Evolutionary conservation across 805 yeast genomes (phyloP).

Genomic region (Saccharomycopsis schoenii): DNA sequence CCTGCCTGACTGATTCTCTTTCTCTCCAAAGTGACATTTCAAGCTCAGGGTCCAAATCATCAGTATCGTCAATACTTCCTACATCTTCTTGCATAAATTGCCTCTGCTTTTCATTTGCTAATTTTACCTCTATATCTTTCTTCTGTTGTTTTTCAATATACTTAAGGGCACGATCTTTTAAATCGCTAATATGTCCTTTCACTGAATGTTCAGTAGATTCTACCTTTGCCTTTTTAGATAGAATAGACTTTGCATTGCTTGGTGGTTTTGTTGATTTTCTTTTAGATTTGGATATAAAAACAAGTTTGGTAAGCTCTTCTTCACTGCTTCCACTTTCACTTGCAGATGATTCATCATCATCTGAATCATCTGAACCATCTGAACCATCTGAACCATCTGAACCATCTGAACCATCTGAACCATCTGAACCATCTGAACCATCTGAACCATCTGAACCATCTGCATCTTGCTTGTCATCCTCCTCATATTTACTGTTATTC

Average conservation of each 20-base stretch:
- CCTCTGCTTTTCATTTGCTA: constrained; percentile 20
- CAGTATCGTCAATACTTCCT: constrained; percentile 46
- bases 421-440: too few relatives aligned
- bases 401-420: constrained; percentile 16
- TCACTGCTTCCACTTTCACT: constrained; percentile 20
- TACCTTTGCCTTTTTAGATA: neutral
- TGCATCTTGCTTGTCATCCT: neutral
- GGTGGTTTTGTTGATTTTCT: constrained; percentile 24
- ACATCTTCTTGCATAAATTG: constrained; percentile 19
- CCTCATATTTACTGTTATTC: neutral
- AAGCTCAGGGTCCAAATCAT: constrained; percentile 48
- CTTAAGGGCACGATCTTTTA: constrained; percentile 17
- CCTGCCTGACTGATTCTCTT: constrained; percentile 63
- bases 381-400: constrained; percentile 24
- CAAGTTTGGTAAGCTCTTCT: constrained; percentile 18
- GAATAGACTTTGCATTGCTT: constrained; percentile 19
- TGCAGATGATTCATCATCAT: constrained; percentile 24
- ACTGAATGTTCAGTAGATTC: neutral
- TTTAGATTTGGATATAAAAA: constrained; percentile 34
- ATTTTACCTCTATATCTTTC: constrained; percentile 19
- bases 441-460: neutral
- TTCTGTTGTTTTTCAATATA: constrained; percentile 22
- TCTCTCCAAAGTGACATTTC: constrained; percentile 67
- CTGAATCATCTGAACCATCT: constrained; percentile 23
- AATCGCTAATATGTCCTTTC: neutral